phyloP scores from a whole-genome alignment of 2,329 filamentous ascomycete genomes.

The Tricladium varicosporioides region DNA sequence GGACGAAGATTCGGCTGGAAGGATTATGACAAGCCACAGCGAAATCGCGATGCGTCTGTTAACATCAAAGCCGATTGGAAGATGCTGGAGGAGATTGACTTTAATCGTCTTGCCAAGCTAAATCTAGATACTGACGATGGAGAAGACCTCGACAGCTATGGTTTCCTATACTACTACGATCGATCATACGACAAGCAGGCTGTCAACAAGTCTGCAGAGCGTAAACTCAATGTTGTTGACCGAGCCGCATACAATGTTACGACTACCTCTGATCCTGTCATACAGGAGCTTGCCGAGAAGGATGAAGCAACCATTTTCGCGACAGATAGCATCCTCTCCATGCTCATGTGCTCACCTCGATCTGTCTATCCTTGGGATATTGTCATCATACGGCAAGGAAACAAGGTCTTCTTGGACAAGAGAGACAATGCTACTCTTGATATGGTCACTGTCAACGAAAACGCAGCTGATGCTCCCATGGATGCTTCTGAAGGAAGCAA shows the following conservation, averaged over 20 bases:
- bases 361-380: conserved; percentile 99
- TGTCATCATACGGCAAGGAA: conserved; percentile 85
- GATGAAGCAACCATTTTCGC: conserved; percentile 96
- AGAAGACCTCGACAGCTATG: conserved; percentile 92
- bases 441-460: conserved; percentile 99
- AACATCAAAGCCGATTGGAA: conserved; percentile 96
- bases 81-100: conserved; percentile 97
- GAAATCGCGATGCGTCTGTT: conserved; percentile 93
- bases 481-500: conserved; percentile 91
- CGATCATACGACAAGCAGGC: conserved; percentile 90
- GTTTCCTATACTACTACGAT: conserved; percentile 98
- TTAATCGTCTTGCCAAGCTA: conserved; percentile 89
- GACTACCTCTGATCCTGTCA: conserved; percentile 91
- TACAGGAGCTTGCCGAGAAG: conserved; percentile 95
- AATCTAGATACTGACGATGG: conserved; percentile 94
- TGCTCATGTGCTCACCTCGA: conserved; percentile 97
- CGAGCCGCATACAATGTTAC: conserved; percentile 98
- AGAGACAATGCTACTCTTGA: conserved; percentile 91
- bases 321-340: conserved; percentile 94
- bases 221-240: conserved; percentile 84
- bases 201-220: conserved; percentile 77
- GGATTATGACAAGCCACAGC: conserved; percentile 96
- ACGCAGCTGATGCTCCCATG: conserved; percentile 90
- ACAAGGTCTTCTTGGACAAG: conserved; percentile 99
- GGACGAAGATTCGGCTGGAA: conserved; percentile 96